Base-by-base conservation (phyloP, 225 moss, liverwort and hornwort species). In the Ulota crispa region DNA sequence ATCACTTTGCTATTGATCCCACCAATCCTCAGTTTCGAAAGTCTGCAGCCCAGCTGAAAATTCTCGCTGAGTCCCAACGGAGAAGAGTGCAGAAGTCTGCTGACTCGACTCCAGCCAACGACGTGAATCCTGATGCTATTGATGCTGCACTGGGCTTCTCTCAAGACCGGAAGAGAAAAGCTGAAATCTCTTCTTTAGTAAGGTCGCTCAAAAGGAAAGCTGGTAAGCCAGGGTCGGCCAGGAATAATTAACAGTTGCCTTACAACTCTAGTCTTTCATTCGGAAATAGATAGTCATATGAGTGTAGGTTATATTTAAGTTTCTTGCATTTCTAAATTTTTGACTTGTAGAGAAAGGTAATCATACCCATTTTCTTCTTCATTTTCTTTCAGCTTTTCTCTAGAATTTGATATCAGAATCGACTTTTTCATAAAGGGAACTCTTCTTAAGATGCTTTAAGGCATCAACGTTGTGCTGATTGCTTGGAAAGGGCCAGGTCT, bases 1-100 rank as follows among this genome's bases (percentile, higher is more conserved):
- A 93, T 82, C 92, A 92, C 70, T 99, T 87, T 86, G 94, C 96
- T n/a, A 86, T 99, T 50, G 96, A 99, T 78, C 96, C 96, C 61
- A 96, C 96, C 24, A 91, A 96, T 86, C 96, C 99, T 23, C 91
- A 96, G 55, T 99, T 88, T 65, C 93, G 91, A 18, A 94, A 93
- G 83, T 89, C 91, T 73, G 87, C 83, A 3, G 85, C 87, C 16
- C 89, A 89, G 53, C 84, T 91, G 31, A 89, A 84, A 69, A 92
- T 91, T 56, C 85, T 94, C 19, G 91, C 93, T 14, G 94, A 93
- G 70, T 64, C 83, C 37, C 93, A 95, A 80, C 83, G 89, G 63
- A 87, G 87, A 75, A 81, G 89, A 60, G 32, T 82, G 39, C 87
- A 91, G 57, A 84, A 83, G 80, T 60, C 86, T 45, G 84, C 74